Conservation (phyloP, 441 rosid genomes). For the Aleurites moluccanus region DNA sequence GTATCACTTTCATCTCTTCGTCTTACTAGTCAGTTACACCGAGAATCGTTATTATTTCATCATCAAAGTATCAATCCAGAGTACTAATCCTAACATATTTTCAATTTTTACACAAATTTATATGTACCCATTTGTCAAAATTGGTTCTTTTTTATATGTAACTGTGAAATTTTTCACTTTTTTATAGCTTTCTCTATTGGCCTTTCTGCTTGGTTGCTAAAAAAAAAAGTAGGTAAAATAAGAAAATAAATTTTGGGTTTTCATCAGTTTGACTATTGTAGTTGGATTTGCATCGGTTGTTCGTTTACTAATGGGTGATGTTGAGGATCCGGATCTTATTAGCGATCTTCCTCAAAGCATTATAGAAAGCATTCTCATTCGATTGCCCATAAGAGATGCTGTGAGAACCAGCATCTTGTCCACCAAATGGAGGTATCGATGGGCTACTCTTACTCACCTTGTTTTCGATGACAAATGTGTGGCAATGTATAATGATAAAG, state of each 20-base stretch:
- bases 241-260: background rate
- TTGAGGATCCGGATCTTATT: constrained; percentile 40
- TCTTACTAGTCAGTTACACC: background rate
- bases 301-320: constrained; percentile 48
- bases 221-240: background rate
- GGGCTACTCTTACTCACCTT: constrained; percentile 67
- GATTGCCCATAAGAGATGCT: constrained; percentile 70
- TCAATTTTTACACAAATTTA: background rate
- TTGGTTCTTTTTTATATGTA: background rate
- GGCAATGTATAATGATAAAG: constrained; percentile 32
- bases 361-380: constrained; percentile 64
- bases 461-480: constrained; percentile 68
- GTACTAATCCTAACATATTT: background rate
- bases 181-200: background rate
- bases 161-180: background rate
- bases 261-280: constrained; percentile 9
- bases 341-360: constrained; percentile 73
- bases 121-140: background rate
- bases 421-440: constrained; percentile 77
- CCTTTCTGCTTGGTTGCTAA: background rate
- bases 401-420: constrained; percentile 73
- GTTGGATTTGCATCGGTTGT: constrained; percentile 1
- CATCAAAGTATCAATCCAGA: background rate
- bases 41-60: background rate
- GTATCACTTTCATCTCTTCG: too few species aligned